Evolutionary conservation across 1,284 basidiomycete species (phyloP).

Genomic region (Malassezia nana): DNA sequence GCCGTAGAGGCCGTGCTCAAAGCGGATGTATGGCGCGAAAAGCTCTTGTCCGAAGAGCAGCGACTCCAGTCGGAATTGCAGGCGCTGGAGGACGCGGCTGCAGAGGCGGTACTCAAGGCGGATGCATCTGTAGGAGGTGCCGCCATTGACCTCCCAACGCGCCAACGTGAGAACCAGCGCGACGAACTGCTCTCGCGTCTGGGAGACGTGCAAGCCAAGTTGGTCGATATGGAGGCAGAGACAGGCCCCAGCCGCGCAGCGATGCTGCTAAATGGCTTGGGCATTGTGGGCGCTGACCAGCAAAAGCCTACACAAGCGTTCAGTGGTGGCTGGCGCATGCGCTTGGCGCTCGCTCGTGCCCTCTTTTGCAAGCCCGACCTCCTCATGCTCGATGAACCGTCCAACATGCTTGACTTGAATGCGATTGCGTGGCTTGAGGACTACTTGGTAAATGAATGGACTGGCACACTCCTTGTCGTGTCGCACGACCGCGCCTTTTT

Average conservation of each 20-base stretch:
- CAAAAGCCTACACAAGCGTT: slow-evolving; percentile 58
- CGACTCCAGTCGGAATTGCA: slow-evolving; percentile 35
- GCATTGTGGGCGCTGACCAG: slow-evolving; percentile 82
- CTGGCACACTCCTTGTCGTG: slow-evolving; percentile 84
- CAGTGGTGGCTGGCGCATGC: slow-evolving; percentile 99
- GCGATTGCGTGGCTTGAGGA: slow-evolving; percentile 50
- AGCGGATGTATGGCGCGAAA: slow-evolving; percentile 48
- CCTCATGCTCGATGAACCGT: slow-evolving; percentile 55
- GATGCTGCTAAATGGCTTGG: slow-evolving; percentile 76
- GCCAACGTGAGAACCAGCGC: slow-evolving; percentile 44
- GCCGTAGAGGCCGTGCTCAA: slow-evolving; percentile 90
- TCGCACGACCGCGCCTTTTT: slow-evolving; percentile 98
- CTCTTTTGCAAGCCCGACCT: slow-evolving; percentile 70
- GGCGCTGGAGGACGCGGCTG: slow-evolving; percentile 35
- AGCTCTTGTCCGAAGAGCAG: slow-evolving; percentile 37
- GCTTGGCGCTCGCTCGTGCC: slow-evolving; percentile 89
- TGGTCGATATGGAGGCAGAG: slow-evolving; percentile 96
- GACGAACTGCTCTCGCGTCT: slow-evolving; percentile 76
- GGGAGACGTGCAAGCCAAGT: slow-evolving; percentile 79
- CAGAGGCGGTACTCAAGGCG: slow-evolving; percentile 22
- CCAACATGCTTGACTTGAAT: slow-evolving; percentile 72
- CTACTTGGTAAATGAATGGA: slow-evolving; percentile 74
- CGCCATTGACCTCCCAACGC: slow-evolving; percentile 43
- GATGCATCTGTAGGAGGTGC: slow-evolving; percentile 26
- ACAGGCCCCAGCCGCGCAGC: slow-evolving; percentile 89